Conservation (phyloP, 2,329 filamentous ascomycete species). For the Fusarium sp. region DNA sequence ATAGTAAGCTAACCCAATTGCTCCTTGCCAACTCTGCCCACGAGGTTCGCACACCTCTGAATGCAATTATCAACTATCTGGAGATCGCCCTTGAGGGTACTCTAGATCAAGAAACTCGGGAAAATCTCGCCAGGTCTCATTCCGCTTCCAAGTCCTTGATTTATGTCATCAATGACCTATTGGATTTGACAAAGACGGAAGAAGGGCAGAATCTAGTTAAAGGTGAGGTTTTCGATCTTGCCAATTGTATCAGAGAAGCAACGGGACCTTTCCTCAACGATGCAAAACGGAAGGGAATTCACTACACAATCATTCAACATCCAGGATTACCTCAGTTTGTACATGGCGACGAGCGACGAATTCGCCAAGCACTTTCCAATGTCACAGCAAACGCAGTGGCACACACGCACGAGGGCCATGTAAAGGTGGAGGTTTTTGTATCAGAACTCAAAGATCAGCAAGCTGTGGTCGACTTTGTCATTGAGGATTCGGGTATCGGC, state of each 20-base stretch:
- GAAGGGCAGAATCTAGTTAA: slow-evolving; percentile 84
- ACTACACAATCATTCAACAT: slow-evolving; percentile 76
- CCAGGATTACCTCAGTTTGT: slow-evolving; percentile 78
- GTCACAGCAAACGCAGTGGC: slow-evolving; percentile 88
- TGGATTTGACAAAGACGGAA: slow-evolving; percentile 90
- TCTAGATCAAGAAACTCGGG: slow-evolving; percentile 84
- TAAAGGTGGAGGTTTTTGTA: slow-evolving; percentile 79
- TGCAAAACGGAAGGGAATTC: slow-evolving; percentile 79
- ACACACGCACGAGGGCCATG: slow-evolving; percentile 75
- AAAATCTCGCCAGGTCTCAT: slow-evolving; percentile 86
- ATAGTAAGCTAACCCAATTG: slow-evolving; percentile 81
- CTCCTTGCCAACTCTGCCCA: slow-evolving; percentile 90
- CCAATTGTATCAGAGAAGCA: slow-evolving; percentile 79
- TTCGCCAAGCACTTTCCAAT: slow-evolving; percentile 88
- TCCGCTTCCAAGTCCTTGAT: slow-evolving; percentile 93
- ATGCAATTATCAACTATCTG: slow-evolving; percentile 94
- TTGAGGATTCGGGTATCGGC: slow-evolving; percentile 80
- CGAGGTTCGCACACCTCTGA: slow-evolving; percentile 89
- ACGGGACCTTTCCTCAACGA: slow-evolving; percentile 80
- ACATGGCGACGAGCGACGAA: slow-evolving; percentile 81
- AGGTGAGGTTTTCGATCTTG: slow-evolving; percentile 82
- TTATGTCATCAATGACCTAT: slow-evolving; percentile 92
- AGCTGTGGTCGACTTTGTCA: slow-evolving; percentile 78
- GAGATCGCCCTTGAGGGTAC: slow-evolving; percentile 89
- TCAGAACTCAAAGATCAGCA: slow-evolving; percentile 65